Base-by-base conservation (phyloP, 2,329 filamentous ascomycete genomes). In the Pseudogymnoascus sp. region DNA sequence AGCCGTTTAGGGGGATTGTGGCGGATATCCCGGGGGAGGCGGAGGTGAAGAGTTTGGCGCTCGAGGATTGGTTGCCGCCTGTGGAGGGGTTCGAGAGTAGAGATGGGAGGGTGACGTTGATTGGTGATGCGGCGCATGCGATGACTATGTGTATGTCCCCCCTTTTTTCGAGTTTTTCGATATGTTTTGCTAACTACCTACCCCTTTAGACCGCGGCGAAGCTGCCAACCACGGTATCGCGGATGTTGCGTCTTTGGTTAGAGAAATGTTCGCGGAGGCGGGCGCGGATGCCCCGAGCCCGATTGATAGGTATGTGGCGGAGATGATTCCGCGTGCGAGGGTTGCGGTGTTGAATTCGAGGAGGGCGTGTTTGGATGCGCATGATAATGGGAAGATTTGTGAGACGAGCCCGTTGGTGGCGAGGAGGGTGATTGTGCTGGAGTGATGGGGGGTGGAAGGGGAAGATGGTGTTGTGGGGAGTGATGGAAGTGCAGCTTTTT, bases 121-220 rank as follows among this genome's bases (percentile, higher is more conserved):
- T 83, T 64, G 83, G 83, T 0, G 83, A 86, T 70, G 79, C 83
- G 0, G 75, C 83, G 2, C 83, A 86, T 69, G 77, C 80, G 0
- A 85, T 85, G 82, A 79, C 80, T 0, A 85, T 85, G 82, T 85
- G 81, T 85, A 77, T 71, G 81, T 40, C 31, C 3, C 42, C 28
- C 28, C 14, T 46, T 40, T 25, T 60, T 60, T 46, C 60, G 3
- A 5, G 6, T n/a, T 37, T 46, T 21, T 4, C 1, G 42, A 36
- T 60, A 18, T 8, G 3, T 36, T 38, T 38, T 36, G 37, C 66
- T 63, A 63, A 59, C 21, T 10, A n/a, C 25, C 25, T 11, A 16
- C 28, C 28, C 12, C 44, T 53, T 56, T 65, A 85, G 82, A 82
- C 67, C 77, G 83, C 11, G 83, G 83, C 2, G 83, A 85, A 70